Evolutionary conservation across 2,329 filamentous ascomycete genomes (phyloP).

Genomic region (Beauveria pseudobassiana): DNA sequence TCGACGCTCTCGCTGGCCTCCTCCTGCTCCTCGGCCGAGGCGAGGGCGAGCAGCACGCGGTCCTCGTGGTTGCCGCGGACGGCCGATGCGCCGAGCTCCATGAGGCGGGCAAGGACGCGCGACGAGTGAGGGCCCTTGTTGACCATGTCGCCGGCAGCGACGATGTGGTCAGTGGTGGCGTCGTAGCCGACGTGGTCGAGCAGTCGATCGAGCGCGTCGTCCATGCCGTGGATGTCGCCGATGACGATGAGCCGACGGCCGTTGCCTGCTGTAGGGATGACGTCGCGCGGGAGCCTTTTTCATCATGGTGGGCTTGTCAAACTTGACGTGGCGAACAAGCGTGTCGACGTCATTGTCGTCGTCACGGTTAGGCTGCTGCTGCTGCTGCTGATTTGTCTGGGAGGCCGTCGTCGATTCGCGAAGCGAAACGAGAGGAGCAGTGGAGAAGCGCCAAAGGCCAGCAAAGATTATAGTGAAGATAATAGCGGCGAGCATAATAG

Average conservation of each 20-base stretch:
- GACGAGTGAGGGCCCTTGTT: slow-evolving; percentile 79
- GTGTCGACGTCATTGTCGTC: slow-evolving; percentile 24
- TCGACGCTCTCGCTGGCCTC: not conserved
- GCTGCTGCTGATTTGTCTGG: not conserved
- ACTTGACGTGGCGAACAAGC: slow-evolving; percentile 12
- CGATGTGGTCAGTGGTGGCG: slow-evolving; percentile 54
- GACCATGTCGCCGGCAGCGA: slow-evolving; percentile 73
- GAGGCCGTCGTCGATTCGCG: not conserved
- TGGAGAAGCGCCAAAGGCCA: not conserved
- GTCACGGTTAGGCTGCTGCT: slow-evolving; percentile 14
- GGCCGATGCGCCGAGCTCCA: slow-evolving; percentile 65
- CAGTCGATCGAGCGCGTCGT: slow-evolving; percentile 55
- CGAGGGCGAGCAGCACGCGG: slow-evolving; percentile 61
- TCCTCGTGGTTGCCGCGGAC: slow-evolving; percentile 95
- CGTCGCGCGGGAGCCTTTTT: slow-evolving; percentile 22
- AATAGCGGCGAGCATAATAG: not conserved
- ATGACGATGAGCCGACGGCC: slow-evolving; percentile 66
- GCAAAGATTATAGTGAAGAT: not conserved
- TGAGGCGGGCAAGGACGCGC: slow-evolving; percentile 69
- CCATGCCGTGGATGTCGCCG: slow-evolving; percentile 90
- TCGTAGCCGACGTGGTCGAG: slow-evolving; percentile 61
- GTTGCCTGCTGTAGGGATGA: slow-evolving; percentile 27
- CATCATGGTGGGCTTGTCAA: slow-evolving; percentile 26
- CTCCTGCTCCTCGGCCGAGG: slow-evolving; percentile 6
- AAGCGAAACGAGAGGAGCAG: not conserved